Evolutionary conservation across 257 asterid genomes (phyloP).

Genomic region (Jasminum sambac): DNA sequence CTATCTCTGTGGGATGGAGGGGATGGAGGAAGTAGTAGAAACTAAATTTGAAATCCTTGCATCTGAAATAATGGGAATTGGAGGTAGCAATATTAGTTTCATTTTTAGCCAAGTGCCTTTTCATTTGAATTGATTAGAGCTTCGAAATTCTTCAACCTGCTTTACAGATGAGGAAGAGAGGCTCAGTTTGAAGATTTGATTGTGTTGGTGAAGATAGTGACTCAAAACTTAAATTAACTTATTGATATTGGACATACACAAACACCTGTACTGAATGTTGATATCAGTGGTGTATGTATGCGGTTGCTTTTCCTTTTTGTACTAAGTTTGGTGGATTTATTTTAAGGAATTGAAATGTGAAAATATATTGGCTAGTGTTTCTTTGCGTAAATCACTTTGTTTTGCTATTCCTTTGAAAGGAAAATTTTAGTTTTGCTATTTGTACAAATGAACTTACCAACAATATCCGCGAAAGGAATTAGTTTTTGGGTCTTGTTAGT

Average conservation of each 20-base stretch:
- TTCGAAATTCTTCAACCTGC: neutral
- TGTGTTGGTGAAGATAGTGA: neutral
- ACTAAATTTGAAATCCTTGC: neutral
- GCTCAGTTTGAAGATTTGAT: neutral
- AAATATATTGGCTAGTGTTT: too few relatives aligned
- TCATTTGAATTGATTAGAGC: neutral
- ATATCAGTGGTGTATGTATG: neutral
- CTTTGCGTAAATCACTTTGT: too few relatives aligned
- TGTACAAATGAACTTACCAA: too few relatives aligned
- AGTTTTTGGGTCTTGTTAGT: too few relatives aligned
- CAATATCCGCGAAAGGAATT: too few relatives aligned
- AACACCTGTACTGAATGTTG: neutral
- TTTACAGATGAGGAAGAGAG: neutral
- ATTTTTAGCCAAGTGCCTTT: neutral
- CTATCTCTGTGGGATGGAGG: too few relatives aligned
- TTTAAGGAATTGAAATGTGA: too few relatives aligned
- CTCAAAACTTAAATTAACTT: neutral
- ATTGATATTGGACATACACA: neutral
- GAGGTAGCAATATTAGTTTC: neutral
- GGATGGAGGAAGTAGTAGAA: too few relatives aligned
- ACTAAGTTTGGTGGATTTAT: too few relatives aligned
- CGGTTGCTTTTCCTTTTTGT: neutral
- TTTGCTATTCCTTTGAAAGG: too few relatives aligned
- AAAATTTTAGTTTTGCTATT: too few relatives aligned
- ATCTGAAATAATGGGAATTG: neutral